Conservation (phyloP, 345 rosid species). For the Anacardium occidentale region DNA sequence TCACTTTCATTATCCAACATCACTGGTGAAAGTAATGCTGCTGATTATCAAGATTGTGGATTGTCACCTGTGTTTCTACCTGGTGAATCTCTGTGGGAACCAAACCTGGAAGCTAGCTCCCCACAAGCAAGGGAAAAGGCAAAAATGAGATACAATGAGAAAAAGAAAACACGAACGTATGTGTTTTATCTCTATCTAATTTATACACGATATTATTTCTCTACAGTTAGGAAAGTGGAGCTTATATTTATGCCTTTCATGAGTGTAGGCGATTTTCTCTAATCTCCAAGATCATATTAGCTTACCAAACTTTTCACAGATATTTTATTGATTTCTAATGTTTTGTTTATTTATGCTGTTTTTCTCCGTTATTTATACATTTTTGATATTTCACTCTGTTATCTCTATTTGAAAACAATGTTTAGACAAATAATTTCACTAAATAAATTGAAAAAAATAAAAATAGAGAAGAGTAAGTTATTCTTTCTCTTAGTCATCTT, state of each 20-base stretch:
- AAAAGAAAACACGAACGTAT: conserved; percentile 70
- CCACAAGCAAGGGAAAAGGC: conserved; percentile 76
- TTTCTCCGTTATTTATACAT: background rate
- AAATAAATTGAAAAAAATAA: background rate
- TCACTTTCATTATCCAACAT: conserved; percentile 59
- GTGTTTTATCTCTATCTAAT: conserved; percentile 14
- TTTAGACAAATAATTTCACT: background rate
- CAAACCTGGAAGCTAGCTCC: conserved; percentile 50
- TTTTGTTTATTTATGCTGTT: background rate
- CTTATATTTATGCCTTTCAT: too few relatives aligned
- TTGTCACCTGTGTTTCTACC: conserved; percentile 51
- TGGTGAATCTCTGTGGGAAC: conserved; percentile 78
- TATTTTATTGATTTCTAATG: background rate
- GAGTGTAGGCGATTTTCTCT: background rate
- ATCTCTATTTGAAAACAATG: background rate
- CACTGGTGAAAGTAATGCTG: conserved; percentile 55
- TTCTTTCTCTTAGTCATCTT: background rate
- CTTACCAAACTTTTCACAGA: background rate
- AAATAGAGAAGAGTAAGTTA: background rate
- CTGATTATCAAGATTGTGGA: conserved; percentile 69
- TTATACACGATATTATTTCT: background rate
- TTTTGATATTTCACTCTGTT: background rate
- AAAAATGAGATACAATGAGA: conserved; percentile 79
- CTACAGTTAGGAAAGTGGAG: too few relatives aligned
- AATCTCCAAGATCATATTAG: background rate